Evolutionary conservation across 371 early-diverging fungal species (phyloP).

Genomic region (Lichtheimia hyalospora): DNA sequence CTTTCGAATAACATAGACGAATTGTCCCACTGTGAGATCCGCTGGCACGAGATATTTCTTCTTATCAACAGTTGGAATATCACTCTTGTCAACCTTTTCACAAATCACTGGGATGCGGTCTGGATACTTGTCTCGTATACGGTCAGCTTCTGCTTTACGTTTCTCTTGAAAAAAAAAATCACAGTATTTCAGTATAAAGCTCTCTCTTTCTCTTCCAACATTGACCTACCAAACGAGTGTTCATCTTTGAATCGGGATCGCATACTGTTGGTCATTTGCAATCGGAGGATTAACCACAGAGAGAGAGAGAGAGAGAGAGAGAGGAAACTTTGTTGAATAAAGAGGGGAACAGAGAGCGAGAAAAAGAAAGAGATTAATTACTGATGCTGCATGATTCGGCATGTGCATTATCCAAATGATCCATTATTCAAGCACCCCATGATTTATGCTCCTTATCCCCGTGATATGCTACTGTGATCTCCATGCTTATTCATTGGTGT

Average conservation of each 20-base stretch:
- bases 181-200: background rate
- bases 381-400: no score
- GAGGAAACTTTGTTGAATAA: background rate
- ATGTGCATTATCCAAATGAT: no score
- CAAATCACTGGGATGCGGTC: constrained; percentile 96
- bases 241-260: constrained; percentile 96
- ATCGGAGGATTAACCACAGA: background rate
- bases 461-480: no score
- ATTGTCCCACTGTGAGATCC: constrained; percentile 96
- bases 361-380: background rate
- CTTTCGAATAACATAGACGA: constrained; percentile 95
- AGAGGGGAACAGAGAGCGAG: background rate
- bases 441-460: no score
- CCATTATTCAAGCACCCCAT: no score
- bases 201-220: background rate
- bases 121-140: constrained; percentile 96
- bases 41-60: constrained; percentile 97
- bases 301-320: no score
- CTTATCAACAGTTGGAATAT: constrained; percentile 95
- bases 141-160: constrained; percentile 94
- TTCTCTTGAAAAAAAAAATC: constrained; percentile 68
- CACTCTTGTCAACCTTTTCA: constrained; percentile 95
- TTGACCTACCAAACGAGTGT: constrained; percentile 85
- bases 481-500: no score
- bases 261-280: constrained; percentile 37